phyloP scores from a whole-genome alignment of 306 rosid genomes.

The Astragalus glycyphyllos region DNA sequence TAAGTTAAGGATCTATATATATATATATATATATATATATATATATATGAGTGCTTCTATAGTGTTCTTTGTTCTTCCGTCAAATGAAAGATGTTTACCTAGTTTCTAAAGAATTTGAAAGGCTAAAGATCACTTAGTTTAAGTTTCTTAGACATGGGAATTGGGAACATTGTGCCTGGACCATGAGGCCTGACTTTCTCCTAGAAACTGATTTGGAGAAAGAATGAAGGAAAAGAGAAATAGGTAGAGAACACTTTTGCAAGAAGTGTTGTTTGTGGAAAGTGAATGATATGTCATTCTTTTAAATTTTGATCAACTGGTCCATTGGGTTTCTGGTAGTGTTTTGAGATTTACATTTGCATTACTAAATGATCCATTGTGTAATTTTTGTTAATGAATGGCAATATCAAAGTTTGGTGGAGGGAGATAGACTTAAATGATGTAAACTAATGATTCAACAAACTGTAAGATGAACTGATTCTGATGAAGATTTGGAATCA shows the following conservation, averaged over 20 bases:
- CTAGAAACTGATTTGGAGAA: slow-evolving; percentile 7
- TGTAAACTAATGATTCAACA: slow-evolving; percentile 10
- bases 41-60: neutral
- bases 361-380: neutral
- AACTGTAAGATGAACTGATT: slow-evolving; percentile 20
- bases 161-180: slow-evolving; percentile 3
- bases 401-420: slow-evolving; percentile 9
- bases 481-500: slow-evolving; percentile 24
- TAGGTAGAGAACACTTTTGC: slow-evolving; percentile 25
- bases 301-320: slow-evolving; percentile 1
- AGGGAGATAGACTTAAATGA: neutral
- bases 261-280: slow-evolving; percentile 2
- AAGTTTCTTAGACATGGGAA: slow-evolving; percentile 21
- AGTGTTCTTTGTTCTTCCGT: neutral
- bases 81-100: slow-evolving; percentile 3
- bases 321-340: slow-evolving; percentile 18
- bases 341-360: slow-evolving; percentile 6
- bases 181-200: slow-evolving; percentile 26
- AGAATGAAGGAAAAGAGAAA: neutral
- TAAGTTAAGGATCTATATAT: too few relatives aligned
- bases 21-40: too few relatives aligned
- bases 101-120: neutral
- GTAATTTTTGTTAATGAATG: slow-evolving; percentile 15
- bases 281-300: slow-evolving; percentile 4
- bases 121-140: slow-evolving; percentile 25